These are phyloP conservation scores for Russula sp. DNA, from an alignment of 768 basidiomycete genomes.

Conservation along the genomic window DNA sequence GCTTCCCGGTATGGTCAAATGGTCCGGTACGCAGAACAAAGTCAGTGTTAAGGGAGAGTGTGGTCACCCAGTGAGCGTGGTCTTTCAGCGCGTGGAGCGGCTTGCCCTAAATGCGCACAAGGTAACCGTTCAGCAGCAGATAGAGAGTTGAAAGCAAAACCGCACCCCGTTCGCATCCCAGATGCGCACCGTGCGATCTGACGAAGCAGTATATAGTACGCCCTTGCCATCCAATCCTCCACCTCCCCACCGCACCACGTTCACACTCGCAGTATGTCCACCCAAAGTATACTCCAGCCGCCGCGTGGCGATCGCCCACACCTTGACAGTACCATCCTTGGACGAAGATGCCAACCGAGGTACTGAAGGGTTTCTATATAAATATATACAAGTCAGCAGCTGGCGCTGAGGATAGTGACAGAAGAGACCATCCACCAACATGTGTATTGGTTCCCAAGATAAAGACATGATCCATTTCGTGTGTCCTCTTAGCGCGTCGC, in stretches of 20 bases:
- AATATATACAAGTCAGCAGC: constrained; percentile 8
- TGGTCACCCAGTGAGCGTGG: constrained; percentile 99
- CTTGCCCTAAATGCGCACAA: constrained; percentile 60
- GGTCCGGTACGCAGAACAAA: constrained; percentile 93
- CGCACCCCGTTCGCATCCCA: constrained; percentile 83
- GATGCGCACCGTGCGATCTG: constrained; percentile 89
- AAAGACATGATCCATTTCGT: constrained; percentile 95
- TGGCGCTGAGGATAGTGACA: constrained; percentile 4
- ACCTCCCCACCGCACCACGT: constrained; percentile 95
- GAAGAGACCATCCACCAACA: constrained; percentile 49
- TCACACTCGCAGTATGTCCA: constrained; percentile 91
- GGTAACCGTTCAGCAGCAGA: background rate
- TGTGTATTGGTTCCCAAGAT: constrained; percentile 94
- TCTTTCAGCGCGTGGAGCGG: constrained; percentile 84
- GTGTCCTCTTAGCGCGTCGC: constrained; percentile 89
- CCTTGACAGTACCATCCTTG: constrained; percentile 93
- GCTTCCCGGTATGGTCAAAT: constrained; percentile 83
- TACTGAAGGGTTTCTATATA: constrained; percentile 62
- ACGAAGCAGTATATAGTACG: constrained; percentile 91
- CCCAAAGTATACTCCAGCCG: constrained; percentile 80
- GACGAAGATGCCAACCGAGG: constrained; percentile 93
- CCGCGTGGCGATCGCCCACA: constrained; percentile 80
- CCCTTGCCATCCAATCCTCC: constrained; percentile 62
- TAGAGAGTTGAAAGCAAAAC: background rate
- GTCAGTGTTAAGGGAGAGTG: constrained; percentile 91